phyloP scores from a whole-genome alignment of 345 rosid species.

The Lepidium didymum region DNA sequence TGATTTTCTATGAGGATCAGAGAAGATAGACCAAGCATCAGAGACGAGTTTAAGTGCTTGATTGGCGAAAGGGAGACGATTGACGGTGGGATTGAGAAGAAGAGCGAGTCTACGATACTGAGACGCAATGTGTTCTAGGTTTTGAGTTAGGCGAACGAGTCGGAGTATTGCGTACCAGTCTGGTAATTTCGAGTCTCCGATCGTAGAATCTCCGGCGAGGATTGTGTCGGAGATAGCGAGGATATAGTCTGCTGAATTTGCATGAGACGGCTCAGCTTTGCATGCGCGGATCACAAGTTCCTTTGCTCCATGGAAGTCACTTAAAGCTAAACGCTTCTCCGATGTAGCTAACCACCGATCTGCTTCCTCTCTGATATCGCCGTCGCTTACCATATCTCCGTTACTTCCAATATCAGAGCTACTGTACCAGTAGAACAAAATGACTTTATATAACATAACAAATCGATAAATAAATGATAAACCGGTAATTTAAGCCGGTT shows the following conservation, averaged over 20 bases:
- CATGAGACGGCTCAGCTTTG: constrained; percentile 49
- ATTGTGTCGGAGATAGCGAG: constrained; percentile 76
- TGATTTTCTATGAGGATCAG: constrained; percentile 50
- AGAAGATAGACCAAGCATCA: constrained; percentile 75
- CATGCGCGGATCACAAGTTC: constrained; percentile 64
- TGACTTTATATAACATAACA: background rate
- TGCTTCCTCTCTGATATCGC: constrained; percentile 44
- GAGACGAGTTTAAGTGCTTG: constrained; percentile 63
- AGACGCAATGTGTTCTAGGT: constrained; percentile 48
- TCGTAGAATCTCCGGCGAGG: constrained; percentile 42
- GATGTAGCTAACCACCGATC: constrained; percentile 61
- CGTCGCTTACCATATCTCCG: constrained; percentile 30
- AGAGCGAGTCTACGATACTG: constrained; percentile 74
- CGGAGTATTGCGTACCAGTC: constrained; percentile 79
- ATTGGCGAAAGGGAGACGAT: constrained; percentile 60
- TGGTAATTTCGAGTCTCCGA: constrained; percentile 22
- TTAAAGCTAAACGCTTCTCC: constrained; percentile 62
- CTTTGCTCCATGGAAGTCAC: constrained; percentile 68
- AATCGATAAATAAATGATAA: too few species aligned
- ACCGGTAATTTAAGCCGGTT: too few species aligned
- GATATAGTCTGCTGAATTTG: constrained; percentile 48
- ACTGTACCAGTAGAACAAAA: background rate
- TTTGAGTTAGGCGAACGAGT: constrained; percentile 42
- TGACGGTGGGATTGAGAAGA: constrained; percentile 48
- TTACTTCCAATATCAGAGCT: background rate